These are phyloP conservation scores for Leishmania major DNA, from an alignment of 208 protist species.

Conservation along the genomic window DNA sequence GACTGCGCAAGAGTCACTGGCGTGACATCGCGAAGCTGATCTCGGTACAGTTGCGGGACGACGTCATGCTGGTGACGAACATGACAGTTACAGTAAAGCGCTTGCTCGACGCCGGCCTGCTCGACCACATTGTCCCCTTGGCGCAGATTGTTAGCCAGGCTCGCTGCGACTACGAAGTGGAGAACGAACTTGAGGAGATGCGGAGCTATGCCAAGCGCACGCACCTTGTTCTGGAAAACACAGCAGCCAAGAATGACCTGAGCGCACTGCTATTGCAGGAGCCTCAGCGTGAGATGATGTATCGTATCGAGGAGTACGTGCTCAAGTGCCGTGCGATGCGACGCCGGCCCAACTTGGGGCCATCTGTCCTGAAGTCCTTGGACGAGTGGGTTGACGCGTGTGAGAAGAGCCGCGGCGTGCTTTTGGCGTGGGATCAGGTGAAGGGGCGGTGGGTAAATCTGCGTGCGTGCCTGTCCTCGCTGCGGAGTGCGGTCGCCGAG, in stretches of 20 bases:
- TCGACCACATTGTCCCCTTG: slow-evolving; percentile 57
- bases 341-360: slow-evolving; percentile 52
- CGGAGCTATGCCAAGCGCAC: slow-evolving; percentile 83
- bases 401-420: slow-evolving; percentile 60
- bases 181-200: slow-evolving; percentile 84
- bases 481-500: slow-evolving; percentile 19
- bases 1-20: slow-evolving; percentile 88
- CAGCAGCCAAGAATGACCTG: slow-evolving; percentile 18
- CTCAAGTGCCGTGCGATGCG: slow-evolving; percentile 49
- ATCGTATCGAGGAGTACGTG: slow-evolving; percentile 65
- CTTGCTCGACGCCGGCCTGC: slow-evolving; percentile 71
- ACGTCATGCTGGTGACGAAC: slow-evolving; percentile 48
- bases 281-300: slow-evolving; percentile 37
- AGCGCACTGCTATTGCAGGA: slow-evolving; percentile 22
- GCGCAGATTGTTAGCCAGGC: slow-evolving; percentile 68
- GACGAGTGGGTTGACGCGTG: slow-evolving; percentile 74
- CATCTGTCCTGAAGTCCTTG: slow-evolving; percentile 56
- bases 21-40: slow-evolving; percentile 83
- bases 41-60: slow-evolving; percentile 48
- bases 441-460: slow-evolving; percentile 48
- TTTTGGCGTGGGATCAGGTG: slow-evolving; percentile 49
- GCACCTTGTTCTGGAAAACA: slow-evolving; percentile 46
- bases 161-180: slow-evolving; percentile 72
- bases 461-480: slow-evolving; percentile 22
- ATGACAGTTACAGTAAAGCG: slow-evolving; percentile 58